Conservation (phyloP, 2,329 filamentous ascomycete genomes). For the Colletotrichum horii region DNA sequence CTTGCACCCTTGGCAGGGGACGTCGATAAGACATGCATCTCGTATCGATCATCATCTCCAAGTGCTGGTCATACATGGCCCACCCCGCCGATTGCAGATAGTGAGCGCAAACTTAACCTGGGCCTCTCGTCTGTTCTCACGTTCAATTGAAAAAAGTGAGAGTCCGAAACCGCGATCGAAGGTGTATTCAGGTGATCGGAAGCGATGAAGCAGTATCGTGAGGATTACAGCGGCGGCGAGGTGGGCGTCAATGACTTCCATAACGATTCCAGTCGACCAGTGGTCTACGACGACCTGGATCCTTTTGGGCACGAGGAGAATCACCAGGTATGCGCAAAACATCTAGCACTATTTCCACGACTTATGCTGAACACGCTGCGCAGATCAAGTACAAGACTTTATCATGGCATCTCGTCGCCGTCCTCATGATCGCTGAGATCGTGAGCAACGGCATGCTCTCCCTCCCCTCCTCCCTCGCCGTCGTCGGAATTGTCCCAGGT, state of each 20-base stretch:
- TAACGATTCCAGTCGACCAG: not conserved
- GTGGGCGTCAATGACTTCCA: not conserved
- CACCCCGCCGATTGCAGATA: not conserved
- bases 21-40: not conserved
- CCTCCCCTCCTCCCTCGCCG: slow-evolving; percentile 54
- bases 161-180: not conserved
- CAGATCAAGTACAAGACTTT: slow-evolving; percentile 59
- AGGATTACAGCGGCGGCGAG: not conserved
- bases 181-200: not conserved
- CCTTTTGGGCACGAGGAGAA: slow-evolving; percentile 18
- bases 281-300: slow-evolving; percentile 17
- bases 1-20: not conserved
- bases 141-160: not conserved
- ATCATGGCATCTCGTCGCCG: slow-evolving; percentile 54
- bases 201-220: not conserved
- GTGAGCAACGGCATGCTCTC: slow-evolving; percentile 60
- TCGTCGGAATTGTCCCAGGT: slow-evolving; percentile 53
- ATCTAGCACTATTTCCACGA: too few species aligned
- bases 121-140: not conserved
- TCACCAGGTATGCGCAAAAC: not conserved
- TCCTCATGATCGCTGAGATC: slow-evolving; percentile 62
- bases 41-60: not conserved
- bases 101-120: not conserved
- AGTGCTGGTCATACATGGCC: not conserved
- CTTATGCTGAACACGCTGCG: not conserved